Base-by-base conservation (phyloP, 106 monocot species). In the Allium cepa region DNA sequence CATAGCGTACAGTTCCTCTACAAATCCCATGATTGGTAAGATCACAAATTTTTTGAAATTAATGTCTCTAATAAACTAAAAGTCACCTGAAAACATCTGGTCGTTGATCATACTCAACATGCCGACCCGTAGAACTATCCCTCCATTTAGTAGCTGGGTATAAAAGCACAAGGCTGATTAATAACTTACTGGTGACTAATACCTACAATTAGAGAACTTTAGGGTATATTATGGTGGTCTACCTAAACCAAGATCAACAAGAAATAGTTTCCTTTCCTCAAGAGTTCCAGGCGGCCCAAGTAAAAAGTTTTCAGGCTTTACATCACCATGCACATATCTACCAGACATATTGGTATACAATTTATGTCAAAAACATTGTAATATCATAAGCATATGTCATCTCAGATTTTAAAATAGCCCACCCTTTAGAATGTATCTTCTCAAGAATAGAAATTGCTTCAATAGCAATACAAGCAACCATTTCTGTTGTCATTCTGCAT, bases 281-380 rank as follows among this genome's bases (percentile, higher is more conserved):
- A 82, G 53, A 60, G 85, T 90, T 7, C 87, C 87, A 68, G 85
- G 87, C 65, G 84, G 94, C 15, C 94, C 94, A 75, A 94, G 90
- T 63, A 94, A 75, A 79, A 94, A 94, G 70, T 94, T 94, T 69
- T 94, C 94, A 60, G 94, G 94, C 55, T 94, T 94, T 48, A 94
- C 87, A 74, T 94, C 94, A 22, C 94, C 94, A 69, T 94, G 94
- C 52, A 94, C 94, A 73, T 90, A 94, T 52, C 94, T 94, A 71
- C 52, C 46, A 72, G 60, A 71, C 26, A 49, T 27, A 69, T 47
- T 61, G 13, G 53, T 56, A 26, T 17, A 62, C 55, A 57, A 59
- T 62, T 27, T 4, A 49, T 7, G 13, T n/a, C 16, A 8, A 57
- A 14, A 28, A 53, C 36, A n/a, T 49, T 46, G 7, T 14, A 78